These are phyloP conservation scores for Syzygium grande DNA, from an alignment of 345 rosid genomes.

Conservation along the genomic window DNA sequence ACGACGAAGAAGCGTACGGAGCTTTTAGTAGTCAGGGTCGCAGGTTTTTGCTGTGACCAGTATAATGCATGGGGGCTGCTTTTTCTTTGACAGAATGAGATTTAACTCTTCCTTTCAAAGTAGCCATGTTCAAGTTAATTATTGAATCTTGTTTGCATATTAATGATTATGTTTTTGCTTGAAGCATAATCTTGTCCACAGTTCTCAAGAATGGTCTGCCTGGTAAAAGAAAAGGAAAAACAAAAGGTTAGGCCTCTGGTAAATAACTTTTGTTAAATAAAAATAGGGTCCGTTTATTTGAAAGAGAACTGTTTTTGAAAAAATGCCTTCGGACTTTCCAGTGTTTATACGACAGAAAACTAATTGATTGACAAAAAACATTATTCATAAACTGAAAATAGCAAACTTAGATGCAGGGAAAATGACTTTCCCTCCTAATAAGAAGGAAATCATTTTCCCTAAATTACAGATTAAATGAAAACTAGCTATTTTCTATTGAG, in stretches of 20 bases:
- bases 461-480: no score
- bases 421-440: no score
- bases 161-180: background rate
- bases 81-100: background rate
- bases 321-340: no score
- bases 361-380: no score
- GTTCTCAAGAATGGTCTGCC: background rate
- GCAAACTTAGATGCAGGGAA: no score
- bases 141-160: background rate
- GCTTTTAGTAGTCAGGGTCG: background rate
- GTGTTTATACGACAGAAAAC: no score
- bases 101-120: background rate
- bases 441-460: no score
- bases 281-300: no score
- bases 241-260: background rate
- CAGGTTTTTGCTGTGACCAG: background rate
- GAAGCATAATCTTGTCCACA: background rate
- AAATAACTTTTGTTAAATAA: no score
- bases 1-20: background rate
- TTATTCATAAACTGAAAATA: no score
- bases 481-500: no score
- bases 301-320: no score
- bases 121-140: background rate
- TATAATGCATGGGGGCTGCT: background rate
- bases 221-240: background rate